These are phyloP conservation scores for Fomitopsis serialis DNA, from an alignment of 768 basidiomycete species.

Conservation along the genomic window DNA sequence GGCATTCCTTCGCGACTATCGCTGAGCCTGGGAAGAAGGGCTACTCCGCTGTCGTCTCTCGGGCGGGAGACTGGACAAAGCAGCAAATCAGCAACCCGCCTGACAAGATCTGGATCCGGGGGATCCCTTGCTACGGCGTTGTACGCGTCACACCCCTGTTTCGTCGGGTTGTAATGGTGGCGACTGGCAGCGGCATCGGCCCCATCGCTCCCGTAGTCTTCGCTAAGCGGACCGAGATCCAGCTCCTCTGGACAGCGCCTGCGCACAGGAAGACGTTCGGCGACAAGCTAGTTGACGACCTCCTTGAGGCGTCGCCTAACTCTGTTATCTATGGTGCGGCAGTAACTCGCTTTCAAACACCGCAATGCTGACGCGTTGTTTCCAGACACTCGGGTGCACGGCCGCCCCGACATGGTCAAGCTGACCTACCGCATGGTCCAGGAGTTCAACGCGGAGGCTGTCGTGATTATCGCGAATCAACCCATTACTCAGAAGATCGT, in stretches of 20 bases:
- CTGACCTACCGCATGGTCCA: slow-evolving; percentile 28
- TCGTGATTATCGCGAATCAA: slow-evolving; percentile 55
- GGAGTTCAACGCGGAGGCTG: slow-evolving; percentile 40
- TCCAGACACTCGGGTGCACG: slow-evolving; percentile 29
- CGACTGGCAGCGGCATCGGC: slow-evolving; percentile 55
- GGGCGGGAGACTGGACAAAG: slow-evolving; percentile 56
- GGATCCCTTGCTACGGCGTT: slow-evolving; percentile 50
- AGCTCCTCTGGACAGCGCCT: slow-evolving; percentile 59
- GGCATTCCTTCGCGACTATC: slow-evolving; percentile 56
- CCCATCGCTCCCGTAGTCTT: slow-evolving; percentile 55
- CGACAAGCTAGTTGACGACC: slow-evolving; percentile 50
- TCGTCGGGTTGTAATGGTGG: slow-evolving; percentile 50
- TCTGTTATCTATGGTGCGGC: slow-evolving; percentile 51
- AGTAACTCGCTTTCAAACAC: neutral
- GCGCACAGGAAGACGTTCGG: slow-evolving; percentile 59
- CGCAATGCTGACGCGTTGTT: neutral
- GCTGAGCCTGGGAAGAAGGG: slow-evolving; percentile 31
- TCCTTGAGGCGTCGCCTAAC: slow-evolving; percentile 47
- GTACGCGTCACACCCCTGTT: slow-evolving; percentile 50
- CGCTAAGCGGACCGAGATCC: slow-evolving; percentile 44
- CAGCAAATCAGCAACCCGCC: slow-evolving; percentile 51
- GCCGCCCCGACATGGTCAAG: slow-evolving; percentile 33
- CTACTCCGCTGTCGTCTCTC: slow-evolving; percentile 52
- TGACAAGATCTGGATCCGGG: slow-evolving; percentile 51
- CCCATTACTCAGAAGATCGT: slow-evolving; percentile 51